phyloP scores from a whole-genome alignment of 176 grass and related monocot genomes.

The Rhipidocladum racemiflorum region DNA sequence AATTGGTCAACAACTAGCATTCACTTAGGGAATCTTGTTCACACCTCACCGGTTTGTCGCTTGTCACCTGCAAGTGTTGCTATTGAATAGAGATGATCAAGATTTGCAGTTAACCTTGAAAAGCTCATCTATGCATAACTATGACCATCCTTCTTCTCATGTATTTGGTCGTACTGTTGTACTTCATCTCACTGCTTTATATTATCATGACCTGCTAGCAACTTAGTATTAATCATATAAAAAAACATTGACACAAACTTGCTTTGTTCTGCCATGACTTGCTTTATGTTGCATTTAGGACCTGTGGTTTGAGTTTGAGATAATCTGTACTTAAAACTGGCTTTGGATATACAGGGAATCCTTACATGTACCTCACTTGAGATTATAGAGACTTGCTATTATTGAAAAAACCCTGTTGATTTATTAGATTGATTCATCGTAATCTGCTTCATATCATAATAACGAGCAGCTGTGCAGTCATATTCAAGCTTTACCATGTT shows the following conservation, averaged over 20 bases:
- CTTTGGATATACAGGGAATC: not conserved
- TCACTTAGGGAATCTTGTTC: constrained; percentile 13
- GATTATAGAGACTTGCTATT: not conserved
- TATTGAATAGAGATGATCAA: not conserved
- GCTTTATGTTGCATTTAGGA: constrained; percentile 4
- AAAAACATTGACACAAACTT: not conserved
- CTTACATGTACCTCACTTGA: not conserved
- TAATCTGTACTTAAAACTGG: not conserved
- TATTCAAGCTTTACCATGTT: not conserved
- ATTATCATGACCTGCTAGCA: not conserved
- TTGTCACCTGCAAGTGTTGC: not conserved
- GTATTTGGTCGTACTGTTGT: not conserved
- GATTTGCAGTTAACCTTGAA: not conserved
- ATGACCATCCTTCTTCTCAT: not conserved
- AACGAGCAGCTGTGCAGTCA: not conserved
- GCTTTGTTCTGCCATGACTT: not conserved
- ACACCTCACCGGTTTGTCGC: not conserved
- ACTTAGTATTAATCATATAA: not conserved
- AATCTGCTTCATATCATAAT: not conserved
- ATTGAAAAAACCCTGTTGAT: not conserved
- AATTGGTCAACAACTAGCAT: not conserved
- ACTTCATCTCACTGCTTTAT: not conserved
- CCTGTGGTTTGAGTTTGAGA: not conserved
- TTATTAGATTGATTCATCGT: not conserved
- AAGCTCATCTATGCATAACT: not conserved